Percentiles rank a stretch among this genome's conserved stretches.
Evolutionary conservation across 176 grass and related monocot species (phyloP).

Genomic region (Avena insularis): DNA sequence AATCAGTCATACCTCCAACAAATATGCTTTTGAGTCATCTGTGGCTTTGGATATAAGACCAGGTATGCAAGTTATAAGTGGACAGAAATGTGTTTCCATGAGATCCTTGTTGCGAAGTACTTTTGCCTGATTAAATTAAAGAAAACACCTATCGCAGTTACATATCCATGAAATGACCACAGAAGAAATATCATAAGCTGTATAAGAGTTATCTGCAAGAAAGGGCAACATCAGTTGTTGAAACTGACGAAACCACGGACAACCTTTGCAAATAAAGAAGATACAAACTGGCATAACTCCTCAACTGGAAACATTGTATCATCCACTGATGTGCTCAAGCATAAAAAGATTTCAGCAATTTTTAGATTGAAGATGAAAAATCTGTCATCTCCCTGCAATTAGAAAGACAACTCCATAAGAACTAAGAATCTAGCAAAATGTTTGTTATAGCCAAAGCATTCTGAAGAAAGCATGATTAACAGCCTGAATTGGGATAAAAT

Average conservation of each 20-base stretch:
- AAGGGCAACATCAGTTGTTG: neutral
- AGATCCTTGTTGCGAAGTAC: conserved; percentile 58
- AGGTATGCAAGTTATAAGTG: conserved; percentile 57
- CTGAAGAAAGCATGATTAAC: conserved; percentile 26
- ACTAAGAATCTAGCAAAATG: neutral
- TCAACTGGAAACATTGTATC: conserved; percentile 51
- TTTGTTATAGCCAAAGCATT: conserved; percentile 17
- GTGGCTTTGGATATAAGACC: conserved; percentile 56
- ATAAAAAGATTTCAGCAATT: conserved; percentile 76
- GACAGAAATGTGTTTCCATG: conserved; percentile 63
- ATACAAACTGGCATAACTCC: conserved; percentile 67
- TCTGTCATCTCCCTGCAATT: conserved; percentile 72
- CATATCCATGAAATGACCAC: neutral
- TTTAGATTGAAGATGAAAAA: conserved; percentile 70
- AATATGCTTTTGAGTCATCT: conserved; percentile 56
- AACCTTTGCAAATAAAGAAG: conserved; percentile 59
- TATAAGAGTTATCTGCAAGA: neutral
- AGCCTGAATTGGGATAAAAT: neutral
- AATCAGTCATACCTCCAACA: conserved; percentile 60
- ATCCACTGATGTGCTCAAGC: conserved; percentile 54
- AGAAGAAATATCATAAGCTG: neutral
- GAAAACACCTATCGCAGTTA: neutral
- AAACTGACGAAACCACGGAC: conserved; percentile 15
- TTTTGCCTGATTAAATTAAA: conserved; percentile 33
- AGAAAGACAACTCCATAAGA: conserved; percentile 34